Base-by-base conservation (phyloP, 2,329 filamentous ascomycete genomes). In the Huntiella savannae region DNA sequence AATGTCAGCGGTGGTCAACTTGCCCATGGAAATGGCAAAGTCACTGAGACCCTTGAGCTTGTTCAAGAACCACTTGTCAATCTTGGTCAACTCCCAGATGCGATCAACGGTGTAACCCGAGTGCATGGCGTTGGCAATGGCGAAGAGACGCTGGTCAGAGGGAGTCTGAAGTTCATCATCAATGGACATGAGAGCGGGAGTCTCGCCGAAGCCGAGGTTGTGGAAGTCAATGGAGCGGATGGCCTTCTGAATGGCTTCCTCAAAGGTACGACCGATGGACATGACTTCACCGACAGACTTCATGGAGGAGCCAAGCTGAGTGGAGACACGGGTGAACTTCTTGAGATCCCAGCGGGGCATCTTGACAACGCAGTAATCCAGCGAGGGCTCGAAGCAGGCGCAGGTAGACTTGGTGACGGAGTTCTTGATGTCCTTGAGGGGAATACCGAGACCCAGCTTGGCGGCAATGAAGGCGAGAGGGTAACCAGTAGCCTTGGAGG, bases 221-320 rank as follows among this genome's bases (percentile, higher is more conserved):
- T 91, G 80, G 64, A 84, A 88, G 62, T 98, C 91, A 49, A 96
- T 88, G 36, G 85, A 79, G 43, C 91, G 80, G 56, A 98, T 98
- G 15, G 91, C 91, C 63, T 96, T 98, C 57, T 98, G 91, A 37
- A 98, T 94, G 6, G 91, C 91, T 64, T 98, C 91, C 63, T 98
- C 91, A 55, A 98, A 98, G 1, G 83, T 93, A 53, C 91, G 72
- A 48, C 91, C 91, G 54, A 98, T 95, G 57, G 82, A 88, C 91
- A 98, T 96, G 54, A 98, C 91, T 62, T 98, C 91, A 58, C 91
- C 91, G 45, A 98, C 87, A 73, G 85, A 94, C 79, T 96, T 98
- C 91, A 98, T 98, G 10, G 88, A 94, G 3, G 91, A 96, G 28
- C 87, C 88, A 17, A 98, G 79, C 58, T 92, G 81, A 1, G 87